Evolutionary conservation across 1,139 yeast species (phyloP).

Genomic region (Hemisphaericaspora xylanilytica): DNA sequence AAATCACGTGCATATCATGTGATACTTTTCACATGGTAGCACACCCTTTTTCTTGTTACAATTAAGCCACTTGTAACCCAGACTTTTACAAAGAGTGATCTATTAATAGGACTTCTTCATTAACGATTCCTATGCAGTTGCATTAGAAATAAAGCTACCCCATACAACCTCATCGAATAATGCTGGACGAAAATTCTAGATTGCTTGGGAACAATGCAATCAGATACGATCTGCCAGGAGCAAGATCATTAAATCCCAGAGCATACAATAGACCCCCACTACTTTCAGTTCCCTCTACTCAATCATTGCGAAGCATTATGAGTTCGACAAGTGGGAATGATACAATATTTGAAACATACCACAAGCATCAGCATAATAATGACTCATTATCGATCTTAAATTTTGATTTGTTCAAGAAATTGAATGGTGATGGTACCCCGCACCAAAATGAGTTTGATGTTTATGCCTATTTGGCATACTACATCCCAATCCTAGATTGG

Average conservation of each 20-base stretch:
- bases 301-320: slow-evolving; percentile 21
- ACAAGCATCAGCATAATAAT: slow-evolving; percentile 9
- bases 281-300: slow-evolving; percentile 26
- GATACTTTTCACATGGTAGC: too few species aligned
- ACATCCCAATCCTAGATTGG: slow-evolving; percentile 34
- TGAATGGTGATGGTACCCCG: slow-evolving; percentile 6
- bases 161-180: slow-evolving; percentile 1
- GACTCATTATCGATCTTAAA: slow-evolving; percentile 13
- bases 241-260: slow-evolving; percentile 3
- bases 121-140: not conserved
- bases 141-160: not conserved
- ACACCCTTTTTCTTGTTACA: too few species aligned
- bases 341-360: slow-evolving; percentile 18
- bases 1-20: too few species aligned
- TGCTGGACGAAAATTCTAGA: slow-evolving; percentile 14
- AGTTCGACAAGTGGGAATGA: slow-evolving; percentile 18
- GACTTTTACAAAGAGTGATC: too few species aligned
- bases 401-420: slow-evolving; percentile 10
- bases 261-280: slow-evolving; percentile 22
- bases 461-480: slow-evolving; percentile 30
- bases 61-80: too few species aligned
- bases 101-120: not conserved
- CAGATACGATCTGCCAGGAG: slow-evolving; percentile 9
- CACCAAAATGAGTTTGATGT: slow-evolving; percentile 15
- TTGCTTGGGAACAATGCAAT: slow-evolving; percentile 8